Percentiles rank a stretch among this genome's conserved stretches.
These are phyloP conservation scores for Onygenales sp. DNA, from an alignment of 2,329 filamentous ascomycete genomes.

Conservation along the genomic window DNA sequence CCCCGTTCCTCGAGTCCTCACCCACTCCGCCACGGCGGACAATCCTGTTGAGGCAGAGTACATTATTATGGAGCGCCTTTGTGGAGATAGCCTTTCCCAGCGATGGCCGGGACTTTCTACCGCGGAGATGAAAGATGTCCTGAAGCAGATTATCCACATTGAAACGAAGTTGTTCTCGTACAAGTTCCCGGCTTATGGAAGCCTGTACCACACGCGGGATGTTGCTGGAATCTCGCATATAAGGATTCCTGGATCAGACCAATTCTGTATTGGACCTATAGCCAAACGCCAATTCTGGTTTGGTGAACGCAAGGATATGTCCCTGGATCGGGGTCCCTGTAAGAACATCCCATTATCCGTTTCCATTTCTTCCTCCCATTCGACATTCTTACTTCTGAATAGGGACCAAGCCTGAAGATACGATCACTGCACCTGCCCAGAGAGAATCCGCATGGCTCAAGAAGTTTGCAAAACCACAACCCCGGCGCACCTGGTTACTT, in stretches of 20 bases:
- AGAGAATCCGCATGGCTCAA: slow-evolving; percentile 16
- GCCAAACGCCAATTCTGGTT: slow-evolving; percentile 21
- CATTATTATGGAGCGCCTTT: slow-evolving; percentile 34
- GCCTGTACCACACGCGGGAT: slow-evolving; percentile 19
- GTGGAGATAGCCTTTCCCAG: slow-evolving; percentile 22
- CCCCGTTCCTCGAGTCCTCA: slow-evolving; percentile 28
- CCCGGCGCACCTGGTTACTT: slow-evolving; percentile 19
- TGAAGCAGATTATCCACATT: slow-evolving; percentile 18
- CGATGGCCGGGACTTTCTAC: slow-evolving; percentile 19
- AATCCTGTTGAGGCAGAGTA: slow-evolving; percentile 34
- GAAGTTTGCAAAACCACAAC: slow-evolving; percentile 17
- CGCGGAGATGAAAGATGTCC: slow-evolving; percentile 16
- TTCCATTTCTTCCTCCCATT: neutral
- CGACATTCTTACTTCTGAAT: neutral
- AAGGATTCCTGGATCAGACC: slow-evolving; percentile 10
- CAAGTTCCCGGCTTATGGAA: slow-evolving; percentile 19
- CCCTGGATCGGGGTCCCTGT: slow-evolving; percentile 20
- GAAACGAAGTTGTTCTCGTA: slow-evolving; percentile 19
- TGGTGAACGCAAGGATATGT: slow-evolving; percentile 15
- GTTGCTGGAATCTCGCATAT: slow-evolving; percentile 8
- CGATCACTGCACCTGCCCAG: slow-evolving; percentile 17
- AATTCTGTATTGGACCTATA: slow-evolving; percentile 21
- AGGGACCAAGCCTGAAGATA: slow-evolving; percentile 10
- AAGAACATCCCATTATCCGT: neutral
- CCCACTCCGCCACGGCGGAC: slow-evolving; percentile 23